A percentile compares a stretch with the other conserved stretches of the same genome.
These are phyloP conservation scores for Tanacetum coccineum DNA, from an alignment of 129 eudicot species.

Conservation along the genomic window DNA sequence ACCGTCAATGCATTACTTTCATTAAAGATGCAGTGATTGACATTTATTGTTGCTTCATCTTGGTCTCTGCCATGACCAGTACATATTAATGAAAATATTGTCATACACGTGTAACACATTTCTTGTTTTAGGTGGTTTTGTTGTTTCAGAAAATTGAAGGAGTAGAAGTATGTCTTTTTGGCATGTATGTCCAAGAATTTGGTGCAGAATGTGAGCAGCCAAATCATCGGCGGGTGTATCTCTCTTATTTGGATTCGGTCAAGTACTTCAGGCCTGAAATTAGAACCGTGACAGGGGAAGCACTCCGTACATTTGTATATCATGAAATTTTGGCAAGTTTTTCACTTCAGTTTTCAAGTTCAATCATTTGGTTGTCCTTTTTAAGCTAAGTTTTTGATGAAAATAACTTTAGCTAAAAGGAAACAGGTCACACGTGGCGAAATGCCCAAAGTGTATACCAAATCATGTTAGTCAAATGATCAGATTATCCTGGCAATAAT, in stretches of 20 bases:
- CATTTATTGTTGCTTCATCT: conserved; percentile 7
- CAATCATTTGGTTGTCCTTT: background rate
- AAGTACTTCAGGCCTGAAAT: conserved; percentile 94
- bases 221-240: conserved; percentile 93
- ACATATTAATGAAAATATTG: background rate
- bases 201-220: conserved; percentile 88
- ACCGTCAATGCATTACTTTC: conserved; percentile 7
- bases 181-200: conserved; percentile 98
- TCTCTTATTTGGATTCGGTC: conserved; percentile 91
- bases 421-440: too few relatives aligned
- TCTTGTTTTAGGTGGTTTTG: conserved; percentile 61
- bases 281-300: conserved; percentile 87
- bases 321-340: conserved; percentile 86
- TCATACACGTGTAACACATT: background rate
- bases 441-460: too few relatives aligned
- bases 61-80: background rate
- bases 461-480: too few relatives aligned
- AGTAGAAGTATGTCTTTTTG: conserved; percentile 96
- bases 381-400: background rate
- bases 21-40: too few relatives aligned
- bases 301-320: conserved; percentile 93
- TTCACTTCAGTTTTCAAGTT: background rate
- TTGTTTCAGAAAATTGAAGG: conserved; percentile 96
- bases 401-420: too few relatives aligned
- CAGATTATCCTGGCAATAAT: too few relatives aligned